Evolutionary conservation across 2,329 filamentous ascomycete species (phyloP), one percentile per base, ranked within the genome.

Genomic region (Aspergillus ochraceus): DNA sequence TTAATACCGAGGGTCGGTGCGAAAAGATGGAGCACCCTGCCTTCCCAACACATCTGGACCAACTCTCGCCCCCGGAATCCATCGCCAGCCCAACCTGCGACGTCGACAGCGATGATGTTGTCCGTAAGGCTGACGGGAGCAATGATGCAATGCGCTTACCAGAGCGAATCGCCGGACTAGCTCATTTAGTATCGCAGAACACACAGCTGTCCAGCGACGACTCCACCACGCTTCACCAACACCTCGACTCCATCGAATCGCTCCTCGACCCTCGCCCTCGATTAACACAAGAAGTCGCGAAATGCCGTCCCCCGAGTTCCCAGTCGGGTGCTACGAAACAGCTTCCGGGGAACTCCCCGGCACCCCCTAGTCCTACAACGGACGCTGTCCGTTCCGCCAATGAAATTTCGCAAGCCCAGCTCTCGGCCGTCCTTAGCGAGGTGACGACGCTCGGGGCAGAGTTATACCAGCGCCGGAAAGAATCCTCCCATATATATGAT

Each of bases 401-500:
- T 32, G 32, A 62, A 3, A 56, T 60, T 49, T 62, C 64, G 11
- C 39, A 61, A 29, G 51, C 63, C 10, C 63, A 69, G 30, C 62
- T 74, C 8, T 50, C 55, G 14, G 32, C 36, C n/a, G 57, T 76
- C n/a, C 57, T 73, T 45, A 49, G 60, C 11, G 66, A 74, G 52
- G 59, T 73, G 1, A 66, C 66, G 3, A 54, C 51, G 6, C 64
- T 74, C 8, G 71, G 70, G 45, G 45, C 45, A 3, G 66, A 74
- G 39, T 53, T 75, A 12, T 58, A 66, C 29, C 57, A 64, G 56
- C 67, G 66, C 62, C 79, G 60, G 50, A 51, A 56, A 30, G 70
- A 77, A 58, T 67, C 69, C 3, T 65, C 86, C 79, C 85, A 88
- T 64, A 87, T 90, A 59, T 86, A 89, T 67, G 80, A 80, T 24